Percentiles rank a stretch among this genome's conserved stretches.
These are phyloP conservation scores for Phytophthora lateralis DNA, from an alignment of 352 stramenopile genomes.

Conservation along the genomic window DNA sequence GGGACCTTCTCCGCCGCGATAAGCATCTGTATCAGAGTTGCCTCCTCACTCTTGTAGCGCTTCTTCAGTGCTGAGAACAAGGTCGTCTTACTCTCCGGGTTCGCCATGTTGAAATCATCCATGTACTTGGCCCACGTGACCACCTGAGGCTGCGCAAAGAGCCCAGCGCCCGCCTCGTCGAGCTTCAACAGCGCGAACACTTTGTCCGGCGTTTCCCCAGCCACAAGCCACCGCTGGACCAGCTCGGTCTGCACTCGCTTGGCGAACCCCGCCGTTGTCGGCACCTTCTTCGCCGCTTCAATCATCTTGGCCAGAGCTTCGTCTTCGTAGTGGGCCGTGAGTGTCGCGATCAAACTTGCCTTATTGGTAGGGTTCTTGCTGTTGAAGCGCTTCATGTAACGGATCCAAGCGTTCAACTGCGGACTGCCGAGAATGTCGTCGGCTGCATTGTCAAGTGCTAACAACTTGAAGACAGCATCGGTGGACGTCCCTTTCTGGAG, in stretches of 20 bases:
- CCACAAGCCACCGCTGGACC: neutral
- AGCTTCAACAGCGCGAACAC: slow-evolving; percentile 1
- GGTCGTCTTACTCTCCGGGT: neutral
- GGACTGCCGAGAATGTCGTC: slow-evolving; percentile 4
- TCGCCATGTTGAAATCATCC: slow-evolving; percentile 4
- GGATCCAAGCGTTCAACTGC: slow-evolving; percentile 10
- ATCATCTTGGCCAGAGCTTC: slow-evolving; percentile 20
- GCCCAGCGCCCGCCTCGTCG: neutral
- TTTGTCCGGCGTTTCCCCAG: neutral
- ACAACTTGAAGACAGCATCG: slow-evolving; percentile 4
- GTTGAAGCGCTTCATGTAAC: slow-evolving; percentile 23
- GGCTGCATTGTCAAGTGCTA: slow-evolving; percentile 12
- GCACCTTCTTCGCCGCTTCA: slow-evolving; percentile 8
- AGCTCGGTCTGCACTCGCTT: slow-evolving; percentile 1
- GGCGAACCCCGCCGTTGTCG: neutral
- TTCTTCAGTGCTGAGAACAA: slow-evolving; percentile 6
- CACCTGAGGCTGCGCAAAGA: slow-evolving; percentile 9
- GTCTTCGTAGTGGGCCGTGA: slow-evolving; percentile 11
- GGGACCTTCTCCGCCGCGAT: neutral
- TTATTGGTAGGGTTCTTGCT: slow-evolving; percentile 5
- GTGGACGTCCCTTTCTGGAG: slow-evolving; percentile 7
- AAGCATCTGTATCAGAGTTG: slow-evolving; percentile 6
- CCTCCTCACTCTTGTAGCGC: slow-evolving; percentile 1
- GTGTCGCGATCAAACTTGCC: slow-evolving; percentile 11
- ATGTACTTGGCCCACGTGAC: slow-evolving; percentile 10